Conservation (phyloP, 805 yeast species). For the Yamadazyma phyllophila region DNA sequence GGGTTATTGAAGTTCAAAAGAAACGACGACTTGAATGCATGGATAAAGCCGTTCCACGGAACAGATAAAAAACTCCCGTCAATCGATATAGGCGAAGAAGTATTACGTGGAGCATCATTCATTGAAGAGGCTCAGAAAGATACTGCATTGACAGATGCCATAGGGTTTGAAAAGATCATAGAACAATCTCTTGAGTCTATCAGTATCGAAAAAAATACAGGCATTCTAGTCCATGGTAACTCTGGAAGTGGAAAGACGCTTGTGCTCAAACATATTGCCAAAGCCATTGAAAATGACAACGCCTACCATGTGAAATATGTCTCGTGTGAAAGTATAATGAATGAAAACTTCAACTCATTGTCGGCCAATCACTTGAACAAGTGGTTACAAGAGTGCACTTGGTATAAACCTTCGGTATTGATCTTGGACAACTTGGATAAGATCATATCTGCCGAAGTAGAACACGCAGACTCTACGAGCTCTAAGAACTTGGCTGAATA, state of each 20-base stretch:
- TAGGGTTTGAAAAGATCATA: constrained; percentile 56
- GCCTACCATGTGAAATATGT: constrained; percentile 49
- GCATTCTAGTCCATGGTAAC: constrained; percentile 66
- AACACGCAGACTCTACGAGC: constrained; percentile 55
- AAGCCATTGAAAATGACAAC: constrained; percentile 31
- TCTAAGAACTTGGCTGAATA: constrained; percentile 67
- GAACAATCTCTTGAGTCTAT: constrained; percentile 39
- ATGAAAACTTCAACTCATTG: constrained; percentile 49
- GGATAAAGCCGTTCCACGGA: constrained; percentile 34
- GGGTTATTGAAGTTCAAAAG: constrained; percentile 54
- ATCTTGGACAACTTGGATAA: constrained; percentile 78
- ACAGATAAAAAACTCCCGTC: constrained; percentile 24
- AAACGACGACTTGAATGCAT: constrained; percentile 40
- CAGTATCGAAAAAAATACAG: constrained; percentile 44
- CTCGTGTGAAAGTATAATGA: constrained; percentile 53
- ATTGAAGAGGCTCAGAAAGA: constrained; percentile 15
- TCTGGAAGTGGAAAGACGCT: constrained; percentile 82
- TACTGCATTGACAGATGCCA: constrained; percentile 27
- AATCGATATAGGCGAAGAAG: constrained; percentile 52
- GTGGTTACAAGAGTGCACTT: constrained; percentile 53
- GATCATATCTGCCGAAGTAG: constrained; percentile 63
- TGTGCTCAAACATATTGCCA: constrained; percentile 42
- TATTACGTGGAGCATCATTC: constrained; percentile 45
- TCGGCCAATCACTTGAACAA: constrained; percentile 42
- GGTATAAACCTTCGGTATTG: constrained; percentile 77